Percentiles rank a stretch among this genome's conserved stretches.
Evolutionary conservation across 73 alveolate species (phyloP).

Genomic region (Halteria grandinella): DNA sequence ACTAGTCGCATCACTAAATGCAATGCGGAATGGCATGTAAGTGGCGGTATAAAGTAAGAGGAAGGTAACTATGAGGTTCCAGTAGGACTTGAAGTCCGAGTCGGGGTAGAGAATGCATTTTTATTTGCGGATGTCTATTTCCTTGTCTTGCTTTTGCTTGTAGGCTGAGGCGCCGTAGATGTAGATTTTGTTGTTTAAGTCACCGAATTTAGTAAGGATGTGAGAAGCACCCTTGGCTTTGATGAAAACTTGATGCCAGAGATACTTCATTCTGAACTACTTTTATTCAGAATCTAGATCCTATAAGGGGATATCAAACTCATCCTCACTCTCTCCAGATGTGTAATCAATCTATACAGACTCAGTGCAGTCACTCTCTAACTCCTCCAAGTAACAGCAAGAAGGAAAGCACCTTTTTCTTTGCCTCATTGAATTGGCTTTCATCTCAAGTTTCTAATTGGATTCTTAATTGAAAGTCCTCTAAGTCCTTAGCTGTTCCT

Average conservation of each 20-base stretch:
- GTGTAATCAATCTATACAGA: conserved; percentile 9
- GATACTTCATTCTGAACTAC: conserved; percentile 17
- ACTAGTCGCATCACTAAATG: conserved; percentile 56
- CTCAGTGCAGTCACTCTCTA: too few species aligned
- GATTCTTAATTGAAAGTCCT: background rate
- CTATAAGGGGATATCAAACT: conserved; percentile 24
- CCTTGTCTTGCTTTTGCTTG: conserved; percentile 4
- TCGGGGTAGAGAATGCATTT: background rate
- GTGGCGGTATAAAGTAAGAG: conserved; percentile 73
- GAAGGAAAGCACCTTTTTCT: too few species aligned
- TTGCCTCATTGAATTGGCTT: background rate
- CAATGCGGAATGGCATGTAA: conserved; percentile 63
- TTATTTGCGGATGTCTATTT: background rate
- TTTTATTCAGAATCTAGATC: background rate
- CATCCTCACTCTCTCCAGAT: conserved; percentile 43
- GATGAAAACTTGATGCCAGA: conserved; percentile 32
- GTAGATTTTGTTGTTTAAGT: conserved; percentile 32
- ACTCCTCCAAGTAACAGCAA: too few species aligned
- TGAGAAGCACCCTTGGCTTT: conserved; percentile 67
- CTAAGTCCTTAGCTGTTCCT: too few species aligned
- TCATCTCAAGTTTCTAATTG: background rate
- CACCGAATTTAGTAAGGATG: conserved; percentile 43
- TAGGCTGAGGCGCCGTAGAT: conserved; percentile 31
- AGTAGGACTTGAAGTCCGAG: conserved; percentile 6
- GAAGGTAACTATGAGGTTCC: conserved; percentile 60